A percentile compares a stretch with the other conserved stretches of the same genome.
Conservation (phyloP, 768 basidiomycete species). For the Rhodocollybia butyracea region DNA sequence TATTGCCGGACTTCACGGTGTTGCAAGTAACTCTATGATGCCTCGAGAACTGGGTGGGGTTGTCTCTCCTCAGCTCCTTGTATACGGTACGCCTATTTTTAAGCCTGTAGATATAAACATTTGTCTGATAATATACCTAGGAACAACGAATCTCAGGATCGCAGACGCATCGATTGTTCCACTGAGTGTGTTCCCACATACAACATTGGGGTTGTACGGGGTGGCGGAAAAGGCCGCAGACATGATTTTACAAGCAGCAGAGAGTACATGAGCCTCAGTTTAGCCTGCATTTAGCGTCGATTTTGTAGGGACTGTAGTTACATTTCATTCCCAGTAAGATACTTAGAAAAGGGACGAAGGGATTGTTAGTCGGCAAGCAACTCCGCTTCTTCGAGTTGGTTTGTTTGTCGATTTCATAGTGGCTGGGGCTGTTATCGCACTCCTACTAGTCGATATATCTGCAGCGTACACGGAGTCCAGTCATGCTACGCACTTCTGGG, state of each 20-base stretch:
- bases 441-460: no score
- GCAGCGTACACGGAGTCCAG: no score
- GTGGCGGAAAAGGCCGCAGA: conserved; percentile 23
- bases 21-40: conserved; percentile 17
- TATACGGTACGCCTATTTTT: conserved; percentile 7
- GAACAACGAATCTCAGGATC: conserved; percentile 21
- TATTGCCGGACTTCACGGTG: conserved; percentile 12
- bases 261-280: no score
- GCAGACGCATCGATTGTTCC: conserved; percentile 27
- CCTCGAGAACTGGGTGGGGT: conserved; percentile 13
- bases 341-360: no score
- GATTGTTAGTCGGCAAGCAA: no score
- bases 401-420: no score
- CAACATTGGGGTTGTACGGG: conserved; percentile 24
- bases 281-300: no score
- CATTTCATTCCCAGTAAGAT: no score
- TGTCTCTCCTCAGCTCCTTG: conserved; percentile 12
- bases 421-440: no score
- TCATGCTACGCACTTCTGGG: no score
- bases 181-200: conserved; percentile 20
- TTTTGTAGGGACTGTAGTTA: no score
- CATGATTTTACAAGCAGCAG: conserved; percentile 14
- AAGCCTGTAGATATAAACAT: neutral
- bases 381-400: no score
- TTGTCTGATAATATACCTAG: neutral